Percentiles rank a stretch among this genome's conserved stretches.
phyloP scores from a whole-genome alignment of 2,329 filamentous ascomycete genomes.

The Rhinocladiella similis region DNA sequence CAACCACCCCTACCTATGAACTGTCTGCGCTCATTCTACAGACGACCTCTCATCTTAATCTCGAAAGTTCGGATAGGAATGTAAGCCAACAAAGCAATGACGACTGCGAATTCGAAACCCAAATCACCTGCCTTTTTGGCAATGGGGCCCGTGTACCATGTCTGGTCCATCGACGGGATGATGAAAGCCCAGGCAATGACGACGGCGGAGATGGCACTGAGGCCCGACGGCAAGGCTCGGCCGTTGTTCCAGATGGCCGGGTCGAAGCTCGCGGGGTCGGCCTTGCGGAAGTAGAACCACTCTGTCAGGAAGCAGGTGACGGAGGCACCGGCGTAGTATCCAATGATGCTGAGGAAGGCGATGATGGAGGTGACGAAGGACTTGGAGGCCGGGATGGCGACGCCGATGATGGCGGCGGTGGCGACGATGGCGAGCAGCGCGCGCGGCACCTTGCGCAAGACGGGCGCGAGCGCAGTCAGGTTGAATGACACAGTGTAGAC shows the following conservation, averaged over 20 bases:
- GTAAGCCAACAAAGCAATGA: background rate
- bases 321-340: constrained; percentile 15
- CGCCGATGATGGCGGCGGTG: constrained; percentile 1
- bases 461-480: background rate
- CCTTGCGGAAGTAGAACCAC: constrained; percentile 60
- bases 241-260: constrained; percentile 64
- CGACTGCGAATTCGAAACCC: constrained; percentile 3
- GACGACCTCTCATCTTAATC: constrained; percentile 7
- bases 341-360: constrained; percentile 45
- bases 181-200: constrained; percentile 64
- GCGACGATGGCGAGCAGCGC: background rate
- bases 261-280: constrained; percentile 50
- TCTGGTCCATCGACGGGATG: constrained; percentile 66
- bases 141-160: constrained; percentile 67
- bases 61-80: constrained; percentile 6
- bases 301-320: constrained; percentile 44
- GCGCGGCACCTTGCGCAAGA: background rate
- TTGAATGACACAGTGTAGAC: constrained; percentile 6
- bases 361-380: background rate
- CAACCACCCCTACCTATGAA: no score
- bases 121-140: constrained; percentile 56
- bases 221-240: constrained; percentile 59
- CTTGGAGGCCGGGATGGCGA: constrained; percentile 5
- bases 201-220: constrained; percentile 62
- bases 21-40: no score